Evolutionary conservation across 106 monocot genomes (phyloP), one percentile per base, ranked within the genome.

Genomic region (Acanthochlamys bracteata): DNA sequence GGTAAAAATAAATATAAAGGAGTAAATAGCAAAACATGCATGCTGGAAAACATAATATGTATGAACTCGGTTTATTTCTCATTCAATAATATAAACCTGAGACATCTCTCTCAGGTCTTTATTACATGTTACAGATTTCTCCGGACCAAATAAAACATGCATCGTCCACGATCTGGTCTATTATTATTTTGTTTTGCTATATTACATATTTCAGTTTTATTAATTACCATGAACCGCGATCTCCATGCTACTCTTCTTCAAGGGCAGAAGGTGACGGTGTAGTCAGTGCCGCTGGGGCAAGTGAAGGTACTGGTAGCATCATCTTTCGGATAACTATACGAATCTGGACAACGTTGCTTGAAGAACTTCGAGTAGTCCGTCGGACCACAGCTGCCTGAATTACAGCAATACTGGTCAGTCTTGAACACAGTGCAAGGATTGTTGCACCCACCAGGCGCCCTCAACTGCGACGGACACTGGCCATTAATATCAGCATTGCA

Each of bases 361-460:
- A 75, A 75, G 55, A 26, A 75, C 75, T 3, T 42, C 0, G 75
- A 77, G 41, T 71, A 71, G 57, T 66, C 14, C 6, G 76, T 76
- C 0, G 70, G 41, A 17, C 25, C 26, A 20, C 63, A 69, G 26
- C 47, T 57, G 11, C 65, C 74, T 0, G 66, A 45, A 63, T 20
- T 74, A 57, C 82, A 82, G 53, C 78, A 73, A 45, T 69, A 75
- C 41, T 68, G 9, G 25, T 75, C 63, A 4, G 71, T 72, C 71
- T 75, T 72, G 68, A 64, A 83, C 47, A 79, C 75, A 19, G 78
- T 59, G 71, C 83, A 83, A 17, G 83, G 65, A 42, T 74, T 67
- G 69, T 78, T 65, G 60, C 83, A 83, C 9, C 83, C 83, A 1
- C 83, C 83, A 20, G 72, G 39, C 2, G 68, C 23, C 63, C 24